Evolutionary conservation across 345 rosid genomes (phyloP).

Genomic region (Syzygium jambos): DNA sequence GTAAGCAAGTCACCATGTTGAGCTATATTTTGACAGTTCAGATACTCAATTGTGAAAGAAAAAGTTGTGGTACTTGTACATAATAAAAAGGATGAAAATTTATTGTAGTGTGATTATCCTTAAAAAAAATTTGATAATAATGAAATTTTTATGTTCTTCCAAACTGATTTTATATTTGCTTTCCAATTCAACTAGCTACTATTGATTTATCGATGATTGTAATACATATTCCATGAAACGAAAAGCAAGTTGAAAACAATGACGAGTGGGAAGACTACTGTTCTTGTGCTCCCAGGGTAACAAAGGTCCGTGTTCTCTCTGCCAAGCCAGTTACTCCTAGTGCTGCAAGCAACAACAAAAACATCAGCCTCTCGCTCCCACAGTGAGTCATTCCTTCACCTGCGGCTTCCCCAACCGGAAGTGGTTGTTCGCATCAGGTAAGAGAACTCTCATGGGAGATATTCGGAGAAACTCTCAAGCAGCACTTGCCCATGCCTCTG

Average conservation of each 20-base stretch:
- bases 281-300: neutral
- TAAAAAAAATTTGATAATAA: too few relatives aligned
- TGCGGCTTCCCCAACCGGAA: neutral
- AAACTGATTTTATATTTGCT: neutral
- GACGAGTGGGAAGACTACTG: neutral
- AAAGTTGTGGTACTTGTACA: too few relatives aligned
- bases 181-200: neutral
- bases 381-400: neutral
- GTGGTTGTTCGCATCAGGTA: neutral
- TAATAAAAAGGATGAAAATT: too few relatives aligned
- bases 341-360: too few relatives aligned
- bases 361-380: neutral
- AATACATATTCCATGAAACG: neutral
- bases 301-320: neutral
- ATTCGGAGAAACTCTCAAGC: neutral
- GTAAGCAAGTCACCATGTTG: too few relatives aligned
- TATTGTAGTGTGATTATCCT: too few relatives aligned
- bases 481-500: neutral
- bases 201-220: neutral
- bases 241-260: neutral
- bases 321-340: neutral
- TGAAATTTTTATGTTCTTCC: neutral
- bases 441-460: neutral
- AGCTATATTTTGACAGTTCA: too few relatives aligned
- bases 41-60: too few relatives aligned